These are phyloP conservation scores for Peronospora farinosa DNA, from an alignment of 352 stramenopile species.

Conservation along the genomic window DNA sequence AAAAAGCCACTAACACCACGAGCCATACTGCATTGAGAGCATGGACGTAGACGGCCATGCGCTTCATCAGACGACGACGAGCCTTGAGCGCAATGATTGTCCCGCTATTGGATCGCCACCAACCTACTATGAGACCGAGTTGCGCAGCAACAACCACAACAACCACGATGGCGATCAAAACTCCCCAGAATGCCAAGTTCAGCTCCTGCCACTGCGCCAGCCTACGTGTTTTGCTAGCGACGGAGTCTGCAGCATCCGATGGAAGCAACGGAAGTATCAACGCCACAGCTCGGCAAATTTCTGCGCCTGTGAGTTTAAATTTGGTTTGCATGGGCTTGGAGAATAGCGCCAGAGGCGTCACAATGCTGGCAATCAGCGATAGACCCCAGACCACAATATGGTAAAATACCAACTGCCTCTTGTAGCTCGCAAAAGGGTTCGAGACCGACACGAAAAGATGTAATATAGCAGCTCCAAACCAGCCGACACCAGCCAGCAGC, in stretches of 20 bases:
- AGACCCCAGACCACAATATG: conserved; percentile 48
- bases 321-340: conserved; percentile 26
- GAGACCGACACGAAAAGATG: conserved; percentile 69
- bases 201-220: conserved; percentile 50
- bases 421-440: conserved; percentile 74
- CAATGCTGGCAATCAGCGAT: conserved; percentile 37
- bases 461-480: conserved; percentile 64
- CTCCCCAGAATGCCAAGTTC: conserved; percentile 54
- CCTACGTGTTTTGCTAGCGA: conserved; percentile 11
- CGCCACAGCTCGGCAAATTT: conserved; percentile 47
- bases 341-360: conserved; percentile 42
- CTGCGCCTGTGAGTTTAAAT: conserved; percentile 36
- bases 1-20: conserved; percentile 51
- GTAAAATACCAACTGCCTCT: conserved; percentile 48
- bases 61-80: conserved; percentile 63
- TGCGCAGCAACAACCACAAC: conserved; percentile 54
- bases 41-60: conserved; percentile 67
- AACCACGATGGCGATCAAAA: conserved; percentile 52
- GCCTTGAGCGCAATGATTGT: conserved; percentile 67
- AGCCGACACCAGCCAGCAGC: conserved; percentile 50
- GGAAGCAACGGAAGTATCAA: conserved; percentile 48
- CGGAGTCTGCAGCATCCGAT: conserved; percentile 19
- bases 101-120: conserved; percentile 73
- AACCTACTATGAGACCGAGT: conserved; percentile 53
- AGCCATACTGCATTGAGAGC: conserved; percentile 64